Evolutionary conservation across 371 early-diverging fungal species (phyloP).

Genomic region (Saksenaea oblongispora): DNA sequence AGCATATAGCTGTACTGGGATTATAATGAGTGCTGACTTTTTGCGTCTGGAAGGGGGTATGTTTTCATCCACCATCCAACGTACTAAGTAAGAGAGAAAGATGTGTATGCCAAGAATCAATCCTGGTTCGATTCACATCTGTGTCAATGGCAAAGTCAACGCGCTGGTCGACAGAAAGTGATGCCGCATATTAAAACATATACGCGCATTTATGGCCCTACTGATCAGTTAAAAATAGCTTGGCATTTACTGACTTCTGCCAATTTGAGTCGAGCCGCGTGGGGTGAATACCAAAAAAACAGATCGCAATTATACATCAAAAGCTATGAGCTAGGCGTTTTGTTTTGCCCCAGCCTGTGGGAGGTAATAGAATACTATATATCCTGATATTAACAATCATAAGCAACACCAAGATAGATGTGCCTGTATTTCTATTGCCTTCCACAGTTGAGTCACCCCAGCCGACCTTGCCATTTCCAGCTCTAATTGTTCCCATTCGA

Average conservation of each 20-base stretch:
- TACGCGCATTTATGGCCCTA: constrained; percentile 10
- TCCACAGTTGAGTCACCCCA: constrained; percentile 8
- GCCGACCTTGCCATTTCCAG: constrained; percentile 2
- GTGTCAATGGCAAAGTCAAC: constrained; percentile 50
- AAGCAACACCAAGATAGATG: neutral
- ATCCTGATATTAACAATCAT: neutral
- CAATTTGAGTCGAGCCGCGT: constrained; percentile 61
- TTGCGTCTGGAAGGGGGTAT: constrained; percentile 23
- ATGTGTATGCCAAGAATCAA: constrained; percentile 51
- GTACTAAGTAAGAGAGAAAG: neutral
- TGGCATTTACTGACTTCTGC: constrained; percentile 61
- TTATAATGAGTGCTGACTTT: constrained; percentile 27
- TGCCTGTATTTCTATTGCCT: constrained; percentile 5
- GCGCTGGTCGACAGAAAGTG: constrained; percentile 50
- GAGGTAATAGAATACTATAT: constrained; percentile 30
- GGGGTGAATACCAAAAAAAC: constrained; percentile 54
- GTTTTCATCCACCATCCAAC: neutral
- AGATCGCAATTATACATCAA: constrained; percentile 50
- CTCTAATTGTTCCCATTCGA: constrained; percentile 44
- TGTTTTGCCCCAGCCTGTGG: constrained; percentile 48
- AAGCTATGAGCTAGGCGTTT: constrained; percentile 64
- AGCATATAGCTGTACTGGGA: constrained; percentile 14
- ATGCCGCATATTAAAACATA: constrained; percentile 70
- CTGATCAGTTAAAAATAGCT: constrained; percentile 17
- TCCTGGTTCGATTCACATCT: constrained; percentile 52